Conservation (phyloP, 345 rosid species). For the Alliaria petiolata region DNA sequence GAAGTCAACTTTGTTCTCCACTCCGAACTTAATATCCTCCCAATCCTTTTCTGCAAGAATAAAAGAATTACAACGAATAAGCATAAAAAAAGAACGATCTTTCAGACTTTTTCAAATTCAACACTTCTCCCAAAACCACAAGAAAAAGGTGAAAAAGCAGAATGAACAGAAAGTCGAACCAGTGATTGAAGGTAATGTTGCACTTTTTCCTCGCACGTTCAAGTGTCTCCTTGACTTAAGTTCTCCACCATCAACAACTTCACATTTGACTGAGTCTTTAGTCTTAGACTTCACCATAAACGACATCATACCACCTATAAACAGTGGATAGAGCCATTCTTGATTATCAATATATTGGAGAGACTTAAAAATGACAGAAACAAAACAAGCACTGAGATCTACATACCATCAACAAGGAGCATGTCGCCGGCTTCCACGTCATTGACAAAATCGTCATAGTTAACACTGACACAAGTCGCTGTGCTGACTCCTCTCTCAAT, state of each 20-base stretch:
- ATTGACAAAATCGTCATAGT: constrained; percentile 93
- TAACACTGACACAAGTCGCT: constrained; percentile 84
- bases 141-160: background rate
- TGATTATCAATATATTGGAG: background rate
- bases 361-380: background rate
- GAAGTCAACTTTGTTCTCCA: constrained; percentile 90
- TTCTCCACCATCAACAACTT: constrained; percentile 98
- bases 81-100: background rate
- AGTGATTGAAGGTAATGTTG: constrained; percentile 95
- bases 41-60: constrained; percentile 85
- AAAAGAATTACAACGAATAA: constrained; percentile 12
- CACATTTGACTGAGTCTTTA: constrained; percentile 89
- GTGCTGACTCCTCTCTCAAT: constrained; percentile 87
- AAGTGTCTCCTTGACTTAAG: constrained; percentile 95
- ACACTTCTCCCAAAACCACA: background rate
- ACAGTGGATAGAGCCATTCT: constrained; percentile 7
- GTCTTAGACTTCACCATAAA: constrained; percentile 86
- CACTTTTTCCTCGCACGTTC: constrained; percentile 97
- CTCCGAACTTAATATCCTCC: constrained; percentile 99
- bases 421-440: constrained; percentile 95
- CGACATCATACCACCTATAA: constrained; percentile 98
- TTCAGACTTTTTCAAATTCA: background rate
- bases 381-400: background rate
- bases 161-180: constrained; percentile 40
- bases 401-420: constrained; percentile 98